Evolutionary conservation across 345 rosid genomes (phyloP).

Genomic region (Citrus mangshanensis): DNA sequence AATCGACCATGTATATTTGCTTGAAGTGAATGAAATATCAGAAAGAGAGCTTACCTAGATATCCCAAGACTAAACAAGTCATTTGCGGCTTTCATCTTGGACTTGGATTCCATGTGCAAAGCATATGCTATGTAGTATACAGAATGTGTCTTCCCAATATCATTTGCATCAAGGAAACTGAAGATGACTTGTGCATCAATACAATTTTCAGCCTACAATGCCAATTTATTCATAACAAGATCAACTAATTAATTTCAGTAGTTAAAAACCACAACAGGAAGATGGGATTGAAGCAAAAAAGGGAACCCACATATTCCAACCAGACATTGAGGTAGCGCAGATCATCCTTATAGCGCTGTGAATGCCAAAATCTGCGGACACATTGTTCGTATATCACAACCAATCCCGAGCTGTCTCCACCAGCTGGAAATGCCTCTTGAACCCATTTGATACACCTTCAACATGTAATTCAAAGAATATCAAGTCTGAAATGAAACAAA

Average conservation of each 20-base stretch:
- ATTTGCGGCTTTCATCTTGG: slow-evolving; percentile 71
- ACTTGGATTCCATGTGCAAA: slow-evolving; percentile 70
- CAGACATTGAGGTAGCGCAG: slow-evolving; percentile 95
- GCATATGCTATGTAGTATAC: slow-evolving; percentile 62
- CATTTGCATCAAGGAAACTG: slow-evolving; percentile 77
- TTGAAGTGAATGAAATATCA: background rate
- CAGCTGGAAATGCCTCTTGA: slow-evolving; percentile 82
- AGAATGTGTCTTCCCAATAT: slow-evolving; percentile 69
- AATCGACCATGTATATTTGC: background rate
- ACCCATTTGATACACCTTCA: slow-evolving; percentile 92
- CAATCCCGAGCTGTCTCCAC: slow-evolving; percentile 81
- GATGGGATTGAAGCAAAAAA: background rate
- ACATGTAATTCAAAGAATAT: background rate
- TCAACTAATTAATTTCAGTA: background rate
- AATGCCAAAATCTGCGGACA: slow-evolving; percentile 86
- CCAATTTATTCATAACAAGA: background rate
- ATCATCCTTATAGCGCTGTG: slow-evolving; percentile 74
- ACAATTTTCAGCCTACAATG: slow-evolving; percentile 76
- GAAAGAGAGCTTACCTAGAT: slow-evolving; percentile 44
- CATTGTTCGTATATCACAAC: slow-evolving; percentile 86
- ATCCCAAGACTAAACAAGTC: slow-evolving; percentile 72
- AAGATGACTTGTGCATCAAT: slow-evolving; percentile 72
- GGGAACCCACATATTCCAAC: slow-evolving; percentile 79
- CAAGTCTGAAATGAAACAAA: background rate
- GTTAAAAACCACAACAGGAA: background rate